phyloP scores from a whole-genome alignment of 768 basidiomycete genomes.

The Tricholoma hemisulphureum region DNA sequence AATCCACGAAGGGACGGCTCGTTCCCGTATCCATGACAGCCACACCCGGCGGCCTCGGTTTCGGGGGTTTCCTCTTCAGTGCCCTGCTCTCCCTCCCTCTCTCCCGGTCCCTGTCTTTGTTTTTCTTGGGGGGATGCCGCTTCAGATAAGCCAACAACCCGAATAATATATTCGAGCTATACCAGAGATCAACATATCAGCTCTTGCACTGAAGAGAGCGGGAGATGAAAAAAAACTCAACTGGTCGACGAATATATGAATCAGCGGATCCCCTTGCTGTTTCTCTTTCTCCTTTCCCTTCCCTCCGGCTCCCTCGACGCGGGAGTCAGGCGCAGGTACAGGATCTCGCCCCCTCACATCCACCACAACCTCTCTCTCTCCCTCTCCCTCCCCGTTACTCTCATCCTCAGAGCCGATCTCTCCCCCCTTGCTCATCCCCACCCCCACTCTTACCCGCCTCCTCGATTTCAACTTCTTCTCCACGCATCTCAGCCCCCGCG shows the following conservation, averaged over 20 bases:
- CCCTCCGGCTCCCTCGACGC: constrained; percentile 25
- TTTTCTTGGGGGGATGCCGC: constrained; percentile 41
- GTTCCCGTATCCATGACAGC: neutral
- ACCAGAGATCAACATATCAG: constrained; percentile 19
- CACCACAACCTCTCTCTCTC: neutral
- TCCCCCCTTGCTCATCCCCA: neutral
- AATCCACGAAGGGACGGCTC: too few relatives aligned
- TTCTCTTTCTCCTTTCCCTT: too few relatives aligned
- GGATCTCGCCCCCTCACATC: constrained; percentile 10
- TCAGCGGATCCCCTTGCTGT: constrained; percentile 35
- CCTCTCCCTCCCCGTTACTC: constrained; percentile 19
- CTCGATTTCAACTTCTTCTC: constrained; percentile 11
- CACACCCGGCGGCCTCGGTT: neutral
- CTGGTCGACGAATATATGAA: constrained; percentile 61
- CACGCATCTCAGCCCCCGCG: constrained; percentile 7
- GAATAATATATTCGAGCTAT: constrained; percentile 84
- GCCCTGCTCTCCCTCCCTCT: neutral
- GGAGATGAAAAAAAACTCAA: constrained; percentile 30
- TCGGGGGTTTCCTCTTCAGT: neutral
- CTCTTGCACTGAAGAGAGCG: neutral
- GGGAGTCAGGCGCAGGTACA: constrained; percentile 20
- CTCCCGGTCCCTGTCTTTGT: neutral
- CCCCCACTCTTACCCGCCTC: neutral
- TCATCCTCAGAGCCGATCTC: too few relatives aligned
- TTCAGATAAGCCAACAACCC: constrained; percentile 73